Percentiles rank a stretch among this genome's conserved stretches.
Evolutionary conservation across 495 filamentous ascomycete genomes (phyloP).

Genomic region (Trichoderma erinaceum): DNA sequence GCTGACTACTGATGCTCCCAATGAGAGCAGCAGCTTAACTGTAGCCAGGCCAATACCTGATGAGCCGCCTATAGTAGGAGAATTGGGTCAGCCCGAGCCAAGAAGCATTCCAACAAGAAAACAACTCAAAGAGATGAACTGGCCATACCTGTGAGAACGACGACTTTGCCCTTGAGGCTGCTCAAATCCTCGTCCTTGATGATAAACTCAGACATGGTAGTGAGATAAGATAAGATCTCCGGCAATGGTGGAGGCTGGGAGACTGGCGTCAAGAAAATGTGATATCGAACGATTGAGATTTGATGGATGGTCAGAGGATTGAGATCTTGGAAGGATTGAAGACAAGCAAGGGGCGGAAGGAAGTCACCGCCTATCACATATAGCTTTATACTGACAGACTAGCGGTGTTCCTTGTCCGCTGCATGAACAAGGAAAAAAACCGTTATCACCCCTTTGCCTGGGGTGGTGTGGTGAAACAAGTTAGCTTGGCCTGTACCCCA

Average conservation of each 20-base stretch:
- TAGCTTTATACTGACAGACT: too few relatives aligned
- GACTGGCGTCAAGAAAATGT: background rate
- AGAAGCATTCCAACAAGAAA: background rate
- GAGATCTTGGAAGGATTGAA: background rate
- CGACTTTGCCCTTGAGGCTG: slow-evolving; percentile 38
- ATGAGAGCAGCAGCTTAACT: slow-evolving; percentile 36
- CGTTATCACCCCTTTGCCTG: slow-evolving; percentile 2
- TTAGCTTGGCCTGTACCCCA: background rate
- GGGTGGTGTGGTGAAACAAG: background rate
- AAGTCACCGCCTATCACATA: too few relatives aligned
- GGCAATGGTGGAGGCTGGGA: background rate
- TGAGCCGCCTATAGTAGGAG: slow-evolving; percentile 33
- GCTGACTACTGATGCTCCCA: slow-evolving; percentile 41
- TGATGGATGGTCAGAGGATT: background rate
- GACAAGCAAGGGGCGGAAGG: background rate
- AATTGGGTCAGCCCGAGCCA: slow-evolving; percentile 13
- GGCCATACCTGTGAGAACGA: slow-evolving; percentile 45
- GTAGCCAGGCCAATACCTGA: slow-evolving; percentile 48
- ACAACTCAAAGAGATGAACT: background rate
- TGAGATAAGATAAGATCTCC: background rate
- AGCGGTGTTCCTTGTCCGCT: too few relatives aligned
- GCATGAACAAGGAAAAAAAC: too few relatives aligned
- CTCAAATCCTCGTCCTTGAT: slow-evolving; percentile 29
- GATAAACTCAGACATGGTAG: slow-evolving; percentile 27
- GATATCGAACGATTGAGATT: background rate